These are phyloP conservation scores for Nannizzia gypsea DNA, from an alignment of 2,329 filamentous ascomycete genomes.

Conservation along the genomic window DNA sequence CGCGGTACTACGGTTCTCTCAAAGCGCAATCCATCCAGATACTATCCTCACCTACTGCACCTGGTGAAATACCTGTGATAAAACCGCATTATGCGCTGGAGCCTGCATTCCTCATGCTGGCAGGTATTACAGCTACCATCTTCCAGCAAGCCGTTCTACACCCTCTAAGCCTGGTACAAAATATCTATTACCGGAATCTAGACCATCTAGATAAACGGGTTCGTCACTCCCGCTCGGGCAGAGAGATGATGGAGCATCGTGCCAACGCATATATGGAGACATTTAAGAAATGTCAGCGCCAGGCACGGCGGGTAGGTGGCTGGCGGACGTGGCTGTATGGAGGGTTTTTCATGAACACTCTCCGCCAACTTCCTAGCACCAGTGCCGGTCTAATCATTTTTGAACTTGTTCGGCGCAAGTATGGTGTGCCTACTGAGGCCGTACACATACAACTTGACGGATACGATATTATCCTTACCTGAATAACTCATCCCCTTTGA, in stretches of 20 bases:
- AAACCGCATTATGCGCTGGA: constrained; percentile 53
- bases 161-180: constrained; percentile 48
- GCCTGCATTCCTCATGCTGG: constrained; percentile 48
- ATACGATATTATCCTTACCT: constrained; percentile 49
- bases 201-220: constrained; percentile 47
- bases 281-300: constrained; percentile 41
- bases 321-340: constrained; percentile 47
- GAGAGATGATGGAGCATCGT: constrained; percentile 42
- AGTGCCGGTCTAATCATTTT: constrained; percentile 54
- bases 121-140: constrained; percentile 47
- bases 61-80: constrained; percentile 36
- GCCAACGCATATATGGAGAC: constrained; percentile 51
- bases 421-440: constrained; percentile 42
- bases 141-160: constrained; percentile 48
- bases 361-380: constrained; percentile 52
- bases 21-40: constrained; percentile 20
- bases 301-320: constrained; percentile 42
- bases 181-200: constrained; percentile 47
- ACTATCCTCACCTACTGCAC: constrained; percentile 19
- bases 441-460: constrained; percentile 47
- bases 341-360: constrained; percentile 45
- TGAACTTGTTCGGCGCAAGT: constrained; percentile 50
- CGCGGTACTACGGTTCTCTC: constrained; percentile 44
- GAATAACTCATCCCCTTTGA: constrained; percentile 10
- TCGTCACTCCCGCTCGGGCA: constrained; percentile 30